Evolutionary conservation across 306 rosid species (phyloP).

Genomic region (Leucaena leucocephala): DNA sequence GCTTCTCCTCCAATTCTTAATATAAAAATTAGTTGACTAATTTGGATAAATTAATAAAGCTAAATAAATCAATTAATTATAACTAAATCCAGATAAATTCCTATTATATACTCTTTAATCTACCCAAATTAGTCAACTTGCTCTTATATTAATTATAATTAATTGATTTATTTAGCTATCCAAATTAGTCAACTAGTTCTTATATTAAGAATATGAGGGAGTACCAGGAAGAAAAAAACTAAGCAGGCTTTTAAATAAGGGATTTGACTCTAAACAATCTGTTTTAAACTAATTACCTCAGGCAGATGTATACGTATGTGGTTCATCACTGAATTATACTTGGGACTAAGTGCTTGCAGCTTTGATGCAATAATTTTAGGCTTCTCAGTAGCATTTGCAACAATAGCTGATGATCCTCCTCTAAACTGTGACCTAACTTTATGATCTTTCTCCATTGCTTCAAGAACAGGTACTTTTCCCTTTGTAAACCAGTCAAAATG

Average conservation of each 20-base stretch:
- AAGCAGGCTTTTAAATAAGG: background rate
- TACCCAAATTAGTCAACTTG: no score
- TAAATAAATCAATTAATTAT: no score
- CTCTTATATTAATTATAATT: no score
- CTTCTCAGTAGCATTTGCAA: conserved; percentile 75
- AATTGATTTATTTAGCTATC: no score
- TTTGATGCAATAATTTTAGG: conserved; percentile 87
- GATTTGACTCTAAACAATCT: background rate
- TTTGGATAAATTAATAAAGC: no score
- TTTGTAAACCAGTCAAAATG: conserved; percentile 95
- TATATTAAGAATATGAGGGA: no score
- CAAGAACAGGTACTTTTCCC: conserved; percentile 96
- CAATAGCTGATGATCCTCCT: conserved; percentile 95
- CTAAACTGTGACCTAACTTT: conserved; percentile 80
- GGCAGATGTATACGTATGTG: conserved; percentile 95
- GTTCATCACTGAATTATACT: conserved; percentile 96
- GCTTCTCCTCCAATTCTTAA: background rate
- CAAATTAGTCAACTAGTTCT: no score
- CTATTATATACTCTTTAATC: no score
- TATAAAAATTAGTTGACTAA: no score
- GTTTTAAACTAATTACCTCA: conserved; percentile 60
- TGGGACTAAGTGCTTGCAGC: conserved; percentile 96
- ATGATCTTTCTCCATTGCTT: conserved; percentile 98
- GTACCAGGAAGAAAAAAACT: background rate
- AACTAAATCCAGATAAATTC: no score